Conservation (phyloP, 148 eudicot species). For the Cornus kousa region DNA sequence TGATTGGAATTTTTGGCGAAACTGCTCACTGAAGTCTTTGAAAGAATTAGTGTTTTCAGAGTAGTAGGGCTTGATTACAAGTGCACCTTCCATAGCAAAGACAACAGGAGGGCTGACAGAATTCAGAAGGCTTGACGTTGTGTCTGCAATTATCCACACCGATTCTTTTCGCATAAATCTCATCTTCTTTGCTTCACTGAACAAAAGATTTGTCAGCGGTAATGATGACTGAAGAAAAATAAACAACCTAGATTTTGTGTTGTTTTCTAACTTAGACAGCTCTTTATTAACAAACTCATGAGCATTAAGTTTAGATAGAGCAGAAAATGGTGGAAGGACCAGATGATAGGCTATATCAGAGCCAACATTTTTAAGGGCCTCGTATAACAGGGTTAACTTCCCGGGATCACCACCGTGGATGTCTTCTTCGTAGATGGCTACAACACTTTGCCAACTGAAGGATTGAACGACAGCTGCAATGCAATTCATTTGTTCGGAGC, state of each 20-base stretch:
- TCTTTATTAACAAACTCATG: background rate
- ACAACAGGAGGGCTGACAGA: conserved; percentile 8
- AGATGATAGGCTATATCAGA: conserved; percentile 15
- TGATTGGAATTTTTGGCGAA: too few relatives aligned
- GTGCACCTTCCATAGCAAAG: conserved; percentile 17
- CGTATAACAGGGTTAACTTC: conserved; percentile 1
- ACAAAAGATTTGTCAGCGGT: conserved; percentile 14
- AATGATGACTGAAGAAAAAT: conserved; percentile 20
- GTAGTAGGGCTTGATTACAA: too few relatives aligned
- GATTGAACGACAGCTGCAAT: conserved; percentile 11
- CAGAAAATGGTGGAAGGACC: conserved; percentile 10
- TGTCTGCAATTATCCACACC: conserved; percentile 19
- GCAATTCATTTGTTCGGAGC: background rate
- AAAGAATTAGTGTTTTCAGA: too few relatives aligned
- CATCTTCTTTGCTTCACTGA: conserved; percentile 19
- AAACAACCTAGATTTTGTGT: conserved; percentile 19
- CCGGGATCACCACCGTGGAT: background rate
- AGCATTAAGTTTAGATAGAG: background rate
- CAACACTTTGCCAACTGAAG: conserved; percentile 24
- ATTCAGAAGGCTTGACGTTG: conserved; percentile 4
- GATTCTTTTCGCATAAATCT: conserved; percentile 20
- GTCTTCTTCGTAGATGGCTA: conserved; percentile 17
- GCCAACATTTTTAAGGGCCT: conserved; percentile 16
- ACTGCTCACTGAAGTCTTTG: too few relatives aligned
- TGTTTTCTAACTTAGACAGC: background rate